Base-by-base conservation (phyloP, 2,329 filamentous ascomycete genomes). In the Phaeophleospora eucalypticola region DNA sequence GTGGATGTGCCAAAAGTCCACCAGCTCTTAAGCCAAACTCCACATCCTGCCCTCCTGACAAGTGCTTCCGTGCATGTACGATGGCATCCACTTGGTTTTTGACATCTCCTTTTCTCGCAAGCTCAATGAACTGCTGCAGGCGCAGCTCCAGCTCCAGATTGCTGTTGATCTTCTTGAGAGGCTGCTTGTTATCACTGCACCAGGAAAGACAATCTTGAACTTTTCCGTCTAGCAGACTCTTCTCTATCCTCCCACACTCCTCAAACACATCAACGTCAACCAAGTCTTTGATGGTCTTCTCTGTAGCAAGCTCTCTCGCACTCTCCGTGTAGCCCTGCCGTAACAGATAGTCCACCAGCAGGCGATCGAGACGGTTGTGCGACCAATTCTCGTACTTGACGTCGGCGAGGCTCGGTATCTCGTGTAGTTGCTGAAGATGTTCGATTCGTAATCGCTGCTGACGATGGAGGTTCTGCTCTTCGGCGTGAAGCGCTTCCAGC, bases 371-470 rank as follows among this genome's bases (percentile, higher is more conserved):
- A 17, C 93, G 77, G 33, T 81, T 81, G 45, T 87, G 81, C 51
- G 86, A 88, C 93, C 93, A 98, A 47, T 80, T 75, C 63, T 97
- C 91, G 70, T 97, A 98, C 63, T 89, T 89, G 58, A 95, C 89
- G 65, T 98, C 93, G 43, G 89, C 86, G 51, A 96, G 75, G 51
- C 82, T 87, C 47, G 85, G 80, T 59, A 97, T 87, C 36, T 78
- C 70, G 66, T 93, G 88, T 3, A 98, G 75, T 57, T 89, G 82
- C 57, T 87, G 80, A 27, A 98, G 74, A 69, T 98, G 90, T 19
- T 79, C 74, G 48, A 95, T 82, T 24, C 93, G 81, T 53, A 87
- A 85, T 43, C 82, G 80, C 21, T 87, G 81, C 60, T 94, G 85
- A 4, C 76, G 76, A 62, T 95, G 87, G 12, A 96, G 76, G 14